A percentile compares a stretch with the other conserved stretches of the same genome.
These are phyloP conservation scores for Auriscalpium microsporum DNA, from an alignment of 768 basidiomycete species.

Conservation along the genomic window DNA sequence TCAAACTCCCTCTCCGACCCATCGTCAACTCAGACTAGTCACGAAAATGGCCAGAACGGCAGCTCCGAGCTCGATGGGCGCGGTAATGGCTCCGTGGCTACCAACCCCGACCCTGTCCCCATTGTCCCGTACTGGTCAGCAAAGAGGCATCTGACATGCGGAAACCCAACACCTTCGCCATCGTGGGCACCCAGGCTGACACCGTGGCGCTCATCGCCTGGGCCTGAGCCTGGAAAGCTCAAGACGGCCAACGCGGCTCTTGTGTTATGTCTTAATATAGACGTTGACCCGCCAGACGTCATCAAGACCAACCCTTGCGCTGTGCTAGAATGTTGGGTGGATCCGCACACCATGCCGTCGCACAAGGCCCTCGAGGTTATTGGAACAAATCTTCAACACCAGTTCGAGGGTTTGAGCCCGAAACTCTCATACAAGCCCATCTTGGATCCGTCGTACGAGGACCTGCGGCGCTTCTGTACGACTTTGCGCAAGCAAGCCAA, in stretches of 20 bases:
- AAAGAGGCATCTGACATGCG: conserved; percentile 86
- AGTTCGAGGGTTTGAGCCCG: conserved; percentile 91
- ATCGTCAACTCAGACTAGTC: conserved; percentile 19
- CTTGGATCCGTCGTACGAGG: conserved; percentile 91
- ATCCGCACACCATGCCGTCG: conserved; percentile 86
- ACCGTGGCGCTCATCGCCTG: conserved; percentile 72
- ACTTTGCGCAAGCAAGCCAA: conserved; percentile 81
- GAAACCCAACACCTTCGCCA: conserved; percentile 70
- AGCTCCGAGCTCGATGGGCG: conserved; percentile 22
- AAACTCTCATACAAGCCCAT: conserved; percentile 94
- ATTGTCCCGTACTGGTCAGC: conserved; percentile 78
- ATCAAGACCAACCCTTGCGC: conserved; percentile 97
- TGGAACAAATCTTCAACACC: conserved; percentile 85
- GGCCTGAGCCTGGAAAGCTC: conserved; percentile 46
- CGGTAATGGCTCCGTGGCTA: conserved; percentile 22
- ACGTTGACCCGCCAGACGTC: conserved; percentile 94
- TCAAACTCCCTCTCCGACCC: conserved; percentile 24
- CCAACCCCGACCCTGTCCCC: conserved; percentile 36
- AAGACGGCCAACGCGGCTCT: conserved; percentile 87
- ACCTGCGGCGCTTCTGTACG: conserved; percentile 80
- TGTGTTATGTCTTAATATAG: conserved; percentile 92
- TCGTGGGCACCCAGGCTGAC: conserved; percentile 56
- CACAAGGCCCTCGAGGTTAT: conserved; percentile 92
- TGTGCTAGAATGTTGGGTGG: conserved; percentile 93
- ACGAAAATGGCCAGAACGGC: conserved; percentile 17